Conservation (phyloP, 78 protist species). For the Dictyostelium brefeldianum region DNA sequence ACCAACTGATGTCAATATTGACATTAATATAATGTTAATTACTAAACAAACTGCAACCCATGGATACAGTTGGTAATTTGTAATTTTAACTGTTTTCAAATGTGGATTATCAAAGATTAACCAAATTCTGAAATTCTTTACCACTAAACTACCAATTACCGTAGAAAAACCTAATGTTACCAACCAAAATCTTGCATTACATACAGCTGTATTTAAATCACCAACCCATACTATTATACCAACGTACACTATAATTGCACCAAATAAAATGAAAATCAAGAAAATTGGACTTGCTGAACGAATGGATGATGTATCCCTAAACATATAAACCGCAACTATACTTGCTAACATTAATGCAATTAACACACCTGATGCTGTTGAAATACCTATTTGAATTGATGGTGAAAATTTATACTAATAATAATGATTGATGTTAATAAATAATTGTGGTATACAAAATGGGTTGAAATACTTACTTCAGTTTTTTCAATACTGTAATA, state of each 20-base stretch:
- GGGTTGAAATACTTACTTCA: background rate
- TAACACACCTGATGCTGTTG: background rate
- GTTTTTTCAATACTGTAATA: background rate
- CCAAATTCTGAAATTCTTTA: constrained; percentile 66
- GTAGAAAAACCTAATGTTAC: constrained; percentile 39
- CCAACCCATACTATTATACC: constrained; percentile 32
- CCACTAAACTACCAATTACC: constrained; percentile 35
- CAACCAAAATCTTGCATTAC: constrained; percentile 55
- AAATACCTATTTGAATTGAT: constrained; percentile 3
- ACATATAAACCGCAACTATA: background rate
- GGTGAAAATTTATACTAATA: background rate
- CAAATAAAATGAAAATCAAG: constrained; percentile 15
- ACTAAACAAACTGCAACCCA: constrained; percentile 19
- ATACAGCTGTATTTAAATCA: background rate
- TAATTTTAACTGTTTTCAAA: constrained; percentile 32
- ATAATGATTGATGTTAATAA: background rate
- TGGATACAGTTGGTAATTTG: constrained; percentile 57
- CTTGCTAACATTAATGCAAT: background rate
- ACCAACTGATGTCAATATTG: constrained; percentile 3
- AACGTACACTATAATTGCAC: constrained; percentile 28
- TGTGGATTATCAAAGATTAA: constrained; percentile 69
- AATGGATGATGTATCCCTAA: constrained; percentile 24
- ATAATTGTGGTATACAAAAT: background rate
- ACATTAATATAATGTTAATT: constrained; percentile 20
- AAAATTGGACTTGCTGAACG: constrained; percentile 68